Percentiles rank a stretch among this genome's conserved stretches.
phyloP scores from a whole-genome alignment of 768 basidiomycete genomes.

The Tremella fuciformis region DNA sequence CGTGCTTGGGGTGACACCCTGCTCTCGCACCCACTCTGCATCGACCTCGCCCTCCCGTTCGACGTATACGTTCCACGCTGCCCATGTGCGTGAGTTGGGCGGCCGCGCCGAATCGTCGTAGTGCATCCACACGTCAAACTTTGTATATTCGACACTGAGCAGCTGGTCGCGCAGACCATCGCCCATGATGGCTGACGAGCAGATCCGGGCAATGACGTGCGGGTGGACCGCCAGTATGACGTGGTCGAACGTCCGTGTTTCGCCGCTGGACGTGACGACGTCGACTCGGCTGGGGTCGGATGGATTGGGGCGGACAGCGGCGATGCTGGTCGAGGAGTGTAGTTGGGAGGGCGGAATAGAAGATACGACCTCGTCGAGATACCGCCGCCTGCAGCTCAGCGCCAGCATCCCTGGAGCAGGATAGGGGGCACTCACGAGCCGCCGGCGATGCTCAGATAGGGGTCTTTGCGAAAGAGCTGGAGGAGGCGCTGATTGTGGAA shows the following conservation, averaged over 20 bases:
- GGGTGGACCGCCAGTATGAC: constrained; percentile 10
- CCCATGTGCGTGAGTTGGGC: not conserved
- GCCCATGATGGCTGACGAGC: not conserved
- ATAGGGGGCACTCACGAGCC: constrained; percentile 10
- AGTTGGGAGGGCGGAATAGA: not conserved
- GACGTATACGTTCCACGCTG: not conserved
- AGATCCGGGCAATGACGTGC: not conserved
- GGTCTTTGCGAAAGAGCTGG: not conserved
- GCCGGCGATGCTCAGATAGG: constrained; percentile 6
- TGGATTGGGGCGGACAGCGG: not conserved
- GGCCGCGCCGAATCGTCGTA: not conserved
- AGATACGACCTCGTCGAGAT: constrained; percentile 1
- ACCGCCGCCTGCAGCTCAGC: not conserved
- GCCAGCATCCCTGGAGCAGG: not conserved
- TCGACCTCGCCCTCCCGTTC: too few relatives aligned
- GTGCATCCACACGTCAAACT: constrained; percentile 4
- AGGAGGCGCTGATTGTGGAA: constrained; percentile 4
- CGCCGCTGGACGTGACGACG: not conserved
- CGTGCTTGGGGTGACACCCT: not conserved
- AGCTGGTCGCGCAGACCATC: not conserved
- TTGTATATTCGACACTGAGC: not conserved
- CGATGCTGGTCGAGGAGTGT: not conserved
- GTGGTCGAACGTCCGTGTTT: constrained; percentile 6
- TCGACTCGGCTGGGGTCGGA: not conserved
- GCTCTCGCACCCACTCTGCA: not conserved